Base-by-base conservation (phyloP, 805 yeast species). In the Limtongia smithiae region DNA sequence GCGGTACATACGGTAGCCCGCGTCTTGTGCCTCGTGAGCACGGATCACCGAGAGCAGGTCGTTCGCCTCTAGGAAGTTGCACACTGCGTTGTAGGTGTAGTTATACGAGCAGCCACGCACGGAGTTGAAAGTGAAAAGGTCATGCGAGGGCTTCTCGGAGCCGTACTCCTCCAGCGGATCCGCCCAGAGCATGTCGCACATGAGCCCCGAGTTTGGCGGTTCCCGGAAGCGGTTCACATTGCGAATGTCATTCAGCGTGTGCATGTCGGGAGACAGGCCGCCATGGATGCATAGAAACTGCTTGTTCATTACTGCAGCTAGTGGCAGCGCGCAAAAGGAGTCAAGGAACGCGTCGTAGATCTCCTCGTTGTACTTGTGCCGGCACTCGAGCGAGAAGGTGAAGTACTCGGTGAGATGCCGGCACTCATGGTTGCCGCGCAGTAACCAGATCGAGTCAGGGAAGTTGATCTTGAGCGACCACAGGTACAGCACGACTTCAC, bases 1-100 rank as follows among this genome's bases (percentile, higher is more conserved):
- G 60, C 83, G 84, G 69, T 91, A 91, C 87, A 93, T 93, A 65
- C 96, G 74, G 68, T 90, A 91, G 32, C 98, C 98, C 8, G 93
- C 90, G 67, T 91, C 97, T 68, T 91, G 98, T 1, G 97, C 97
- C 69, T 91, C 97, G 67, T 91, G 98, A 1, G 97, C 97, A 50
- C 98, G 76, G 39, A 91, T 87, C 31, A 91, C 79, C n/a, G 89
- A 83, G 28, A 91, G 71, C 32, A 91, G 70, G 20, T 86, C 84
- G 35, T 88, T 91, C 44, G 80, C 73, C 58, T 84, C 83, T 60
- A 91, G 71, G 61, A 91, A 91, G 38, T 78, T 78, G 61, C 93
- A 83, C 2, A 83, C 78, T 0, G 97, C 96, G 40, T 76, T 77
- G 66, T 84, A 93, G 0, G 96, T 81, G 66, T 79, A 91, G 46